Base-by-base conservation (phyloP, 169 alveolate species). In the Plasmodium gonderi region DNA sequence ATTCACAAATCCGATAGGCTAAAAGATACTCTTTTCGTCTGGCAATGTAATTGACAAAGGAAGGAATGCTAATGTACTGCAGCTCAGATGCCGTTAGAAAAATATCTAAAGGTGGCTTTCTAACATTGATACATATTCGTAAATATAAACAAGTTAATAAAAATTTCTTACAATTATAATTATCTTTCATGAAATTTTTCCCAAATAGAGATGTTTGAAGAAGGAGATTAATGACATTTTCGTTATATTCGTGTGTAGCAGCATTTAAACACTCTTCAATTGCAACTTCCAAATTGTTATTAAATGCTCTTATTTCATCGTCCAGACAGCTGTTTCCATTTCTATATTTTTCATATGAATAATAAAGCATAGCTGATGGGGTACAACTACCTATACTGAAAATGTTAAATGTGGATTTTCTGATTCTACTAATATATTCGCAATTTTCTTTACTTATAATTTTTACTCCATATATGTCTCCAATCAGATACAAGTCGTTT, bases 331-430 rank as follows among this genome's bases (percentile, higher is more conserved):
- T 96, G 75, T 96, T 97, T 44, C 97, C 97, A 40, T 90, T 79
- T 33, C 72, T 80, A 91, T 93, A 95, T 79, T 92, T 95, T 72
- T 96, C 97, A 83, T 91, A 92, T 1, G 97, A 94, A 44, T 95
- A 94, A 81, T 92, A 89, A 47, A 96, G 96, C 96, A 95, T 95
- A 26, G 97, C 97, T 2, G 97, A 92, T 31, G 97, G 96, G 23
- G 95, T 96, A 69, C 97, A 95, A 75, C 97, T 90, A 14, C 95
- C 97, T 20, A 89, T 76, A 65, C 96, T 92, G 77, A 96, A 95
- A 36, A 96, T 94, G 74, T 79, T 67, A 74, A 96, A 96, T 20
- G 95, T 77, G 14, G 89, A 79, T 42, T 79, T 75, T 40, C 96
- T 90, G 12, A 96, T 97, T 17, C 95, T 47, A 36, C 90, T 95